phyloP scores from a whole-genome alignment of 768 basidiomycete species.

The Termitomyces sp. region DNA sequence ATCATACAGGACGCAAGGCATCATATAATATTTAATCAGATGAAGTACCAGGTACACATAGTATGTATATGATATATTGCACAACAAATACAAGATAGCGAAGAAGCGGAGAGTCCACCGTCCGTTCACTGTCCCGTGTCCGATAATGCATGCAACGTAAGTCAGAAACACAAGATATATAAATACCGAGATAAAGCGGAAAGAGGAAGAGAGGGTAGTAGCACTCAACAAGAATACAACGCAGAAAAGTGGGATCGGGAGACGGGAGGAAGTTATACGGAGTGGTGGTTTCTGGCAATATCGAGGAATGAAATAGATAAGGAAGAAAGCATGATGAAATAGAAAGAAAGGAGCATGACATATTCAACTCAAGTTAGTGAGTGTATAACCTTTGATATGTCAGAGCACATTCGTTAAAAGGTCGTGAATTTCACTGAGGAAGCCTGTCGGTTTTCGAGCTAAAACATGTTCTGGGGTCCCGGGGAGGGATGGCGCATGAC shows the following conservation, averaged over 20 bases:
- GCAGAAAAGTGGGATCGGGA: conserved; percentile 12
- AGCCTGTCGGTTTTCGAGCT: background rate
- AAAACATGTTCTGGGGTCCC: conserved; percentile 29
- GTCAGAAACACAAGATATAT: conserved; percentile 13
- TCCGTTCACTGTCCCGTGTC: conserved; percentile 56
- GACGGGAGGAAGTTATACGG: background rate
- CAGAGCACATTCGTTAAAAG: conserved; percentile 3
- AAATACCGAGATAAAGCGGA: conserved; percentile 11
- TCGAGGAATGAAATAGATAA: background rate
- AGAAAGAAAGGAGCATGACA: background rate
- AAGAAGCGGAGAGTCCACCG: conserved; percentile 46
- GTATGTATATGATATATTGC: conserved; percentile 20
- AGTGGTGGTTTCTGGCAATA: background rate
- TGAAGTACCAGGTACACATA: background rate
- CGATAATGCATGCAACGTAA: conserved; percentile 25
- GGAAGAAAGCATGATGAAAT: background rate
- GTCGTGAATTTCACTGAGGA: background rate
- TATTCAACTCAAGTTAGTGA: background rate
- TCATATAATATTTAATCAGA: background rate
- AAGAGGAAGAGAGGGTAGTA: background rate
- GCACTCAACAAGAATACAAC: background rate
- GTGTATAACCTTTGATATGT: background rate
- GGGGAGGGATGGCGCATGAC: conserved; percentile 74
- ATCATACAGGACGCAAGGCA: background rate
- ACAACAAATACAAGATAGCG: conserved; percentile 50